phyloP scores from a whole-genome alignment of 306 rosid genomes.

The Begonia masoniana region DNA sequence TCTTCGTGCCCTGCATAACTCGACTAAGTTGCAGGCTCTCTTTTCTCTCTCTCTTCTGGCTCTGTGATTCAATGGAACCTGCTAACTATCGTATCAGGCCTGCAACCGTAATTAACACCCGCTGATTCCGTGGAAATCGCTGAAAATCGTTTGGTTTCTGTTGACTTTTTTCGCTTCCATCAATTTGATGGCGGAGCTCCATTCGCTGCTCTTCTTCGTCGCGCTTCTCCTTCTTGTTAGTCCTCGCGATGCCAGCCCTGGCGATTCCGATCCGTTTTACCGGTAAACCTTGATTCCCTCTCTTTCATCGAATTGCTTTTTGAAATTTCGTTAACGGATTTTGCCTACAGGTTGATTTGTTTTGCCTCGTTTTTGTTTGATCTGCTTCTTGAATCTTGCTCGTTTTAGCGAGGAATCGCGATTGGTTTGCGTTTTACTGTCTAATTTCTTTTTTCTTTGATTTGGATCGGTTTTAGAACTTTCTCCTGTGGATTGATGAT shows the following conservation, averaged over 20 bases:
- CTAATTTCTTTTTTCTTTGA: no score
- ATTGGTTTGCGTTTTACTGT: no score
- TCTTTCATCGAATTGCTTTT: not conserved
- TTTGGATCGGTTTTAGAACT: no score
- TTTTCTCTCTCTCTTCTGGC: constrained; percentile 5
- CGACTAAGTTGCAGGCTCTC: constrained; percentile 11
- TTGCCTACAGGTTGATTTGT: not conserved
- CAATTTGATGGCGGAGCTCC: constrained; percentile 45
- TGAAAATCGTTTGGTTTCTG: constrained; percentile 2
- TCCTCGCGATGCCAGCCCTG: constrained; percentile 40
- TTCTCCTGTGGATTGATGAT: no score
- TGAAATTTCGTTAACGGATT: not conserved
- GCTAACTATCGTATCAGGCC: constrained; percentile 6
- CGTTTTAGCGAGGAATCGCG: not conserved
- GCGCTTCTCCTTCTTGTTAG: constrained; percentile 21
- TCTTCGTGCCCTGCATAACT: not conserved
- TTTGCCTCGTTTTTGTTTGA: not conserved
- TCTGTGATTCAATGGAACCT: constrained; percentile 7
- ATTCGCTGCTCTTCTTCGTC: constrained; percentile 20
- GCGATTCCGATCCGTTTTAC: constrained; percentile 79
- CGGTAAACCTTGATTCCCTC: constrained; percentile 17
- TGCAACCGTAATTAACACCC: constrained; percentile 19
- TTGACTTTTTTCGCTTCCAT: constrained; percentile 29
- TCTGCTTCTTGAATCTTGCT: not conserved
- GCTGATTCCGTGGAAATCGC: constrained; percentile 22